phyloP scores from a whole-genome alignment of 2,329 filamentous ascomycete species.

The Didymella pomorum region DNA sequence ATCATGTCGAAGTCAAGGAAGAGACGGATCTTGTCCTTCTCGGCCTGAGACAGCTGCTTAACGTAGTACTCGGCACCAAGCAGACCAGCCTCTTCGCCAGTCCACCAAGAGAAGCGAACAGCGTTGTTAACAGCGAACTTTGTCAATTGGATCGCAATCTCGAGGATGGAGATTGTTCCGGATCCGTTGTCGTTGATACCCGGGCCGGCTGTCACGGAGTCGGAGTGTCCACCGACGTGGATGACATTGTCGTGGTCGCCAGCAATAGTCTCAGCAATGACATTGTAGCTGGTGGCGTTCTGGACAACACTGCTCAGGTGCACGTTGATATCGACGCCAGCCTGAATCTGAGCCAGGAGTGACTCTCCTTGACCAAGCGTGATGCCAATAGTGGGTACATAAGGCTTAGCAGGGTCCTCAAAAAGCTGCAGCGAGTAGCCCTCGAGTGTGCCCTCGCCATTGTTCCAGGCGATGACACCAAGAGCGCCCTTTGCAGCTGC shows the following conservation, averaged over 20 bases:
- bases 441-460: constrained; percentile 64
- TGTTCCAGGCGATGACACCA: constrained; percentile 76
- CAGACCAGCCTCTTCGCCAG: constrained; percentile 69
- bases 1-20: constrained; percentile 80
- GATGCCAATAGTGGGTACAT: constrained; percentile 74
- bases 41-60: constrained; percentile 55
- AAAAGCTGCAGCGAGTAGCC: constrained; percentile 49
- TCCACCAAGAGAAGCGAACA: constrained; percentile 72
- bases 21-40: constrained; percentile 67
- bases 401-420: constrained; percentile 65
- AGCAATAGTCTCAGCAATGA: constrained; percentile 66
- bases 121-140: constrained; percentile 75
- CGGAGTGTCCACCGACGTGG: constrained; percentile 65
- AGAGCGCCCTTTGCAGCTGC: constrained; percentile 66
- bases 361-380: constrained; percentile 66
- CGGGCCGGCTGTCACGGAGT: constrained; percentile 67
- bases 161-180: constrained; percentile 68
- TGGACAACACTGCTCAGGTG: constrained; percentile 38
- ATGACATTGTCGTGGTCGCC: constrained; percentile 68
- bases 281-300: constrained; percentile 54
- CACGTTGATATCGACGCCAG: constrained; percentile 42
- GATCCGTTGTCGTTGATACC: constrained; percentile 84
- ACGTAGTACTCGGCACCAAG: constrained; percentile 68
- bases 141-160: constrained; percentile 68
- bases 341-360: constrained; percentile 62